These are phyloP conservation scores for Pseudogymnoascus sp. DNA, from an alignment of 2,329 filamentous ascomycete genomes.

Conservation along the genomic window DNA sequence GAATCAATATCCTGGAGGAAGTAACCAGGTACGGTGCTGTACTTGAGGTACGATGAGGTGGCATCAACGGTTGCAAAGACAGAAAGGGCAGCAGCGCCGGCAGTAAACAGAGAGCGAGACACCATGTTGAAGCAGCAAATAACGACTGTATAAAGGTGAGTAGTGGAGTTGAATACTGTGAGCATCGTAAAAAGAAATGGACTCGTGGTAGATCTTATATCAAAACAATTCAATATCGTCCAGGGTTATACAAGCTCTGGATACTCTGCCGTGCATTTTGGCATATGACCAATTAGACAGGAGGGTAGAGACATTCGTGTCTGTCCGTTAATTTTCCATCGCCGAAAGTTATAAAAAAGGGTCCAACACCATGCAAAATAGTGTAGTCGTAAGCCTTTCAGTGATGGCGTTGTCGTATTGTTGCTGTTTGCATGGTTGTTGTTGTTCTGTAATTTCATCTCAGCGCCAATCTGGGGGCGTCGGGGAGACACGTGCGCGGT, in stretches of 20 bases:
- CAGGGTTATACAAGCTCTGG: not conserved
- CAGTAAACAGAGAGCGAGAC: not conserved
- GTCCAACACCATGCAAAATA: not conserved
- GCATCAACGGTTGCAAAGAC: not conserved
- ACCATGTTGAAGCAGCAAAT: constrained; percentile 2
- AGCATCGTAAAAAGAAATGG: constrained; percentile 1
- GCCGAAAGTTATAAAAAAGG: not conserved
- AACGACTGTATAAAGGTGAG: constrained; percentile 6
- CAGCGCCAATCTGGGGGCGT: not conserved
- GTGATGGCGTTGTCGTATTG: not conserved
- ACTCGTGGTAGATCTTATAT: not conserved
- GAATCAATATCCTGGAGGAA: constrained; percentile 54
- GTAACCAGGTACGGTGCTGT: constrained; percentile 51
- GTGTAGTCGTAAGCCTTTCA: not conserved
- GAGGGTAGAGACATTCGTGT: not conserved
- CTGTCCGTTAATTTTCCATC: not conserved
- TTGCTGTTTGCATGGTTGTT: constrained; percentile 1
- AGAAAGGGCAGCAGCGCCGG: not conserved
- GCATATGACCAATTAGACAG: not conserved
- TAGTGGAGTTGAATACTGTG: not conserved
- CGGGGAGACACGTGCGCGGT: not conserved
- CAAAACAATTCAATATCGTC: not conserved
- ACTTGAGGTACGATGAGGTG: constrained; percentile 40
- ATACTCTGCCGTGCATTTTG: not conserved
- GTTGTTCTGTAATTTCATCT: not conserved